Percentiles rank a stretch among this genome's conserved stretches.
Evolutionary conservation across 768 basidiomycete genomes (phyloP).

Genomic region (Lentinula edodes): DNA sequence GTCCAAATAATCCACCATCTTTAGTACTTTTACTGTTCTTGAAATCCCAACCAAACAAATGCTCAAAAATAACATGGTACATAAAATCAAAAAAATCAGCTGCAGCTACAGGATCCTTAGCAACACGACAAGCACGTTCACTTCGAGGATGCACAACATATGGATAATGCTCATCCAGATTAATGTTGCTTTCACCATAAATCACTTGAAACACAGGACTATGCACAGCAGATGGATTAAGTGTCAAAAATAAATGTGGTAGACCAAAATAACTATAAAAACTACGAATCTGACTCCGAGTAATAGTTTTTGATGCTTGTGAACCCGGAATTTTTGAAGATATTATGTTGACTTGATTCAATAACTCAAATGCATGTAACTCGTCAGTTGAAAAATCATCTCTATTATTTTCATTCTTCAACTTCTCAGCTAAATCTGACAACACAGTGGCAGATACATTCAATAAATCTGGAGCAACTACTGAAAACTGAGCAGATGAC

Average conservation of each 20-base stretch:
- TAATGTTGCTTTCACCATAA: constrained; percentile 8
- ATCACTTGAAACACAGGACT: constrained; percentile 26
- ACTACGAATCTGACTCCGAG: constrained; percentile 16
- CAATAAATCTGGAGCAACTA: not conserved
- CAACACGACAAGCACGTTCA: constrained; percentile 17
- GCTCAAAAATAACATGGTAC: no score
- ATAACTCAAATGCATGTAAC: constrained; percentile 14
- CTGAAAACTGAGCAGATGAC: not conserved
- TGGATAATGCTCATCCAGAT: constrained; percentile 16
- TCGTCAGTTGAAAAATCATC: constrained; percentile 10
- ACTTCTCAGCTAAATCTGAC: not conserved
- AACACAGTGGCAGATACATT: no score
- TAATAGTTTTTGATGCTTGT: constrained; percentile 18
- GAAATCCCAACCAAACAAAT: constrained; percentile 23
- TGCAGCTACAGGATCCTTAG: constrained; percentile 27
- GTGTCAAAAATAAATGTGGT: constrained; percentile 20
- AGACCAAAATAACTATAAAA: constrained; percentile 24
- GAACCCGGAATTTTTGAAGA: constrained; percentile 26
- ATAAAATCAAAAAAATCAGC: no score
- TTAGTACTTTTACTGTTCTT: not conserved
- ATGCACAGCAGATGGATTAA: no score
- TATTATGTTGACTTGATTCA: constrained; percentile 23
- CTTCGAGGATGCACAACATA: constrained; percentile 4
- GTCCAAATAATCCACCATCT: constrained; percentile 7
- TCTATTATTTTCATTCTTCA: not conserved